phyloP scores from a whole-genome alignment of 2,329 filamentous ascomycete genomes.

The Fusarium cyanostomum region DNA sequence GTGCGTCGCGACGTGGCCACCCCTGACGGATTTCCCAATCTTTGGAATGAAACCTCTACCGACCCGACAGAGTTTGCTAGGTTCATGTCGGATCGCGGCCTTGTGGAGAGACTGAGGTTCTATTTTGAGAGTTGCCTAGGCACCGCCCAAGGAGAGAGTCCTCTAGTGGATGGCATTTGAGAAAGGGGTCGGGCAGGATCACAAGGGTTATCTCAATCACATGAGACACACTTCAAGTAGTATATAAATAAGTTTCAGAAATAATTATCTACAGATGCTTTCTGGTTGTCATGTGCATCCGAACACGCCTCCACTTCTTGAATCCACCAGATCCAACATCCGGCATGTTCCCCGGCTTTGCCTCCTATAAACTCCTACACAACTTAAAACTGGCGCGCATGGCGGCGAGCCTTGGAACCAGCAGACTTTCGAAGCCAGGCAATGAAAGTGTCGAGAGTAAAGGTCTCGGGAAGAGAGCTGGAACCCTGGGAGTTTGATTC shows the following conservation, averaged over 20 bases:
- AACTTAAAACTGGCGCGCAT: constrained; percentile 35
- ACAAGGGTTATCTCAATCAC: too few relatives aligned
- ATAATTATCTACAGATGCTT: neutral
- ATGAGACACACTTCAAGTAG: too few relatives aligned
- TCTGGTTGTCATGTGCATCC: neutral
- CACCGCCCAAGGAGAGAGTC: constrained; percentile 53
- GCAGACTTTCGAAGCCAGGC: constrained; percentile 24
- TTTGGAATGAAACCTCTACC: constrained; percentile 39
- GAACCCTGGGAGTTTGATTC: neutral
- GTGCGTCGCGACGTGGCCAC: constrained; percentile 48
- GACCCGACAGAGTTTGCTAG: constrained; percentile 50
- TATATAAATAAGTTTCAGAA: too few relatives aligned
- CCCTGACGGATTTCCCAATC: constrained; percentile 40
- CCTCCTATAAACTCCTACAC: neutral
- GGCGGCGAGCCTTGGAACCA: constrained; percentile 27
- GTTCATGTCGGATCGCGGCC: constrained; percentile 54
- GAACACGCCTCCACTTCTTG: neutral
- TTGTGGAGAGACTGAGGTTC: constrained; percentile 54
- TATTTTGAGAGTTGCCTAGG: constrained; percentile 56
- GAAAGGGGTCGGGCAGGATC: too few relatives aligned
- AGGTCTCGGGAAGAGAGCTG: constrained; percentile 34
- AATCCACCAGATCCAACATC: neutral
- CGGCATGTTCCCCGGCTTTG: too few relatives aligned
- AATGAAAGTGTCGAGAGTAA: constrained; percentile 40
- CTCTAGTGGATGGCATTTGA: constrained; percentile 44